phyloP scores from a whole-genome alignment of 306 rosid species.

The Glycine latifolia region DNA sequence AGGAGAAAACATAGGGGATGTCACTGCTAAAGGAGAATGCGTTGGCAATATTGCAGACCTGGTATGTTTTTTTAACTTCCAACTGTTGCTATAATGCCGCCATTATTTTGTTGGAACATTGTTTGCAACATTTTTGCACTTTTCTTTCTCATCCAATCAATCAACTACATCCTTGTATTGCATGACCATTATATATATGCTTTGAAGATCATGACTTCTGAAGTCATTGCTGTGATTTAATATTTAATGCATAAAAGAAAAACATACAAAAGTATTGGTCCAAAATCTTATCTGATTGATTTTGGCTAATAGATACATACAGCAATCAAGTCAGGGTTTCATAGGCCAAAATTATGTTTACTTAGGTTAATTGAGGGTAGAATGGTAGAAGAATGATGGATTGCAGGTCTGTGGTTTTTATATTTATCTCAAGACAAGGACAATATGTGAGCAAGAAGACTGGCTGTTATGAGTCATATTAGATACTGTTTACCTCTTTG shows the following conservation, averaged over 20 bases:
- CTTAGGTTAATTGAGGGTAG: conserved; percentile 23
- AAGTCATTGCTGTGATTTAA: conserved; percentile 35
- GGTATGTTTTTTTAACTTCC: conserved; percentile 65
- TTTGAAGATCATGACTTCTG: too few species aligned
- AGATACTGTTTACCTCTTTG: not conserved
- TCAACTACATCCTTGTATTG: conserved; percentile 9
- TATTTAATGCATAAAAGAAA: conserved; percentile 11
- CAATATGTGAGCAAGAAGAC: conserved; percentile 3
- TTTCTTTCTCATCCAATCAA: conserved; percentile 16
- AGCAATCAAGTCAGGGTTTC: conserved; percentile 2
- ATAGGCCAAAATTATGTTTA: conserved; percentile 30
- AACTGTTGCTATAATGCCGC: conserved; percentile 1
- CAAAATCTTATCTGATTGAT: conserved; percentile 22
- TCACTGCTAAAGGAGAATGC: conserved; percentile 99
- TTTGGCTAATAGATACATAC: conserved; percentile 15
- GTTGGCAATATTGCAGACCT: conserved; percentile 96
- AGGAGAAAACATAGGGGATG: conserved; percentile 99
- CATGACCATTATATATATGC: conserved; percentile 3
- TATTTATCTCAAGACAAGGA: not conserved
- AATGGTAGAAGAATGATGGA: not conserved
- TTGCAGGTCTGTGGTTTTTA: too few species aligned
- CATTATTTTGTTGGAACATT: not conserved
- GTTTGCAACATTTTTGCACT: conserved; percentile 20
- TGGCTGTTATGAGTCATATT: not conserved
- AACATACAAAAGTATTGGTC: not conserved